Evolutionary conservation across 305 asterid genomes (phyloP), one percentile per base, ranked within the genome.

Genomic region (Fraxinus ornus): DNA sequence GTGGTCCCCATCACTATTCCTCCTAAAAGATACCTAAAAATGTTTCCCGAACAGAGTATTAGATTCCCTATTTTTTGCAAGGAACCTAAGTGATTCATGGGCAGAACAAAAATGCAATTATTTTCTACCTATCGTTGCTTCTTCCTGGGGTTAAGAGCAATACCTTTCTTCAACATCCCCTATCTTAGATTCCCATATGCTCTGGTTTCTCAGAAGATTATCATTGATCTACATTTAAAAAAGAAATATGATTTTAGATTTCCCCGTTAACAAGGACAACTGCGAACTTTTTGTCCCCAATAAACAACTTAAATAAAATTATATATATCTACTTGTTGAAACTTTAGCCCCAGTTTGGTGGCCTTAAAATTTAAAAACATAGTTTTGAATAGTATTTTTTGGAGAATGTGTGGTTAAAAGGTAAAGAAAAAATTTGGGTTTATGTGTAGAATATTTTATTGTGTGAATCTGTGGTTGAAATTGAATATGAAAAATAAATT

Each of bases 151-250:
- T 66, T 83, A 78, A 75, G 77, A 75, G 78, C 64, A 76, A 78
- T 87, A 94, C 99, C 99, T 95, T 84, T 90, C 93, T 85, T 90
- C 93, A 4, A 80, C 80, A 83, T 90, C 90, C 60, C 39, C 39
- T 75, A 93, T 89, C 90, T 91, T 93, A 79, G 93, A 76, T 85
- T 90, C 97, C 99, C 98, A 95, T 81, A 88, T 87, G 77, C 84
- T 88, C 87, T 90, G 91, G 90, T 95, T 95, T 87, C 91, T 92
- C 73, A 77, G 32, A 84, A 95, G 97, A 88, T 95, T 94, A 52
- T 93, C 98, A 88, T 92, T 88, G 87, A 95, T 93, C 99, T 95
- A 86, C 85, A 75, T 66, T 78, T 78, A 77, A 62, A 87, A 80
- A 85, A 79, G 72, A 72, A 76, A 81, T 79, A 78, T 0, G 33